These are phyloP conservation scores for Chionographis japonica DNA, from an alignment of 106 monocot species.

Conservation along the genomic window DNA sequence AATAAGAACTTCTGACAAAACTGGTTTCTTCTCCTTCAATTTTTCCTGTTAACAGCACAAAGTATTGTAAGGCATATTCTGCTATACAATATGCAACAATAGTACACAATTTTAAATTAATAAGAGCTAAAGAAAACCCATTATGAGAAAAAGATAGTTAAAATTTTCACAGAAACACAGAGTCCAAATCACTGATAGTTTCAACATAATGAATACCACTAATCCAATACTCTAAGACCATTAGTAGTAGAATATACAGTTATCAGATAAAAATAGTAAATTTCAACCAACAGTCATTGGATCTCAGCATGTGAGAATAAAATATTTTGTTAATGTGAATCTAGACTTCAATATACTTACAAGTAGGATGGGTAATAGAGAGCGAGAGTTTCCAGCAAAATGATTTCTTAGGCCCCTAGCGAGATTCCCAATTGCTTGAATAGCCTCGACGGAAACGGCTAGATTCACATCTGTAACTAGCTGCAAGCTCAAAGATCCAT, in stretches of 20 bases:
- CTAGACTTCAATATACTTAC: conserved; percentile 34
- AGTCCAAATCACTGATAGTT: no score
- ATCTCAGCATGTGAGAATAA: no score
- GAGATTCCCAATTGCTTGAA: conserved; percentile 92
- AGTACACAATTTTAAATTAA: neutral
- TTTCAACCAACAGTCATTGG: no score
- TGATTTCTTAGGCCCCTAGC: conserved; percentile 82
- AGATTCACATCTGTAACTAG: conserved; percentile 92
- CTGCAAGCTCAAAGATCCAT: conserved; percentile 32
- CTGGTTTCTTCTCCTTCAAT: conserved; percentile 88
- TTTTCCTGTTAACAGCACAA: conserved; percentile 67
- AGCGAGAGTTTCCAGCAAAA: conserved; percentile 80
- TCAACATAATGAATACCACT: no score
- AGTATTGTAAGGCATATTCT: neutral
- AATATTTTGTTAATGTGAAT: neutral
- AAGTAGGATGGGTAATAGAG: conserved; percentile 78
- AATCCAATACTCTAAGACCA: no score
- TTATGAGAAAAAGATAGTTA: neutral
- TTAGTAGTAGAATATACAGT: no score
- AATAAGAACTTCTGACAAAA: conserved; percentile 61
- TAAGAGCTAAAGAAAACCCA: neutral
- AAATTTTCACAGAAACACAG: neutral
- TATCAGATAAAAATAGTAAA: no score
- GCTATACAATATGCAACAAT: neutral
- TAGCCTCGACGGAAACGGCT: conserved; percentile 94